phyloP scores from a whole-genome alignment of 2,329 filamentous ascomycete species.

The Epichloe uncinata region DNA sequence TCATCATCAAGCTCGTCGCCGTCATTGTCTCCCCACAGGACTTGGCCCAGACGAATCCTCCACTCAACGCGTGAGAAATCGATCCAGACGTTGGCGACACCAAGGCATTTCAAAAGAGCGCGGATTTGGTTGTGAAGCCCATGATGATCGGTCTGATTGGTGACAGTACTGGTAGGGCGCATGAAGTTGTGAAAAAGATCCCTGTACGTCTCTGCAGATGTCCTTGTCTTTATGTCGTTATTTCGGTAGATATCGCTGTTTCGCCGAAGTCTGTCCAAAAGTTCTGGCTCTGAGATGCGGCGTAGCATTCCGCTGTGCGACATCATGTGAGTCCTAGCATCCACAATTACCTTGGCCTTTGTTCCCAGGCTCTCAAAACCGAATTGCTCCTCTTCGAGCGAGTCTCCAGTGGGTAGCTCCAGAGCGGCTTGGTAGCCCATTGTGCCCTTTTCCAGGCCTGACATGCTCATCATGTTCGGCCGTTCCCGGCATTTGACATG shows the following conservation, averaged over 20 bases:
- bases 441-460: slow-evolving; percentile 57
- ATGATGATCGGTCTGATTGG: slow-evolving; percentile 44
- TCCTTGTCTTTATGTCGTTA: slow-evolving; percentile 35
- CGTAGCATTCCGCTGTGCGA: slow-evolving; percentile 39
- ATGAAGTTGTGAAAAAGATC: slow-evolving; percentile 48
- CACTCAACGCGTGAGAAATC: slow-evolving; percentile 65
- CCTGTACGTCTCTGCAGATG: slow-evolving; percentile 45
- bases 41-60: slow-evolving; percentile 59
- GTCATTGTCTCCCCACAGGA: slow-evolving; percentile 48
- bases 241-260: slow-evolving; percentile 43
- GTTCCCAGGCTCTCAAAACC: slow-evolving; percentile 43
- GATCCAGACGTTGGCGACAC: slow-evolving; percentile 54
- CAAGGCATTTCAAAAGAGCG: slow-evolving; percentile 51
- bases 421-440: slow-evolving; percentile 56
- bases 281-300: slow-evolving; percentile 40
- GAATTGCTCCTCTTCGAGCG: slow-evolving; percentile 47
- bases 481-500: slow-evolving; percentile 46
- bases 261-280: slow-evolving; percentile 45
- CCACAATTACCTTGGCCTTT: slow-evolving; percentile 40
- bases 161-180: slow-evolving; percentile 40
- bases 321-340: slow-evolving; percentile 44
- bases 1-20: slow-evolving; percentile 41
- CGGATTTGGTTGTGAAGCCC: slow-evolving; percentile 58
- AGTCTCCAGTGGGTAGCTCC: slow-evolving; percentile 51
- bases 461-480: slow-evolving; percentile 60